Evolutionary conservation across 257 asterid genomes (phyloP).

Genomic region (Nicotiana tabacum): DNA sequence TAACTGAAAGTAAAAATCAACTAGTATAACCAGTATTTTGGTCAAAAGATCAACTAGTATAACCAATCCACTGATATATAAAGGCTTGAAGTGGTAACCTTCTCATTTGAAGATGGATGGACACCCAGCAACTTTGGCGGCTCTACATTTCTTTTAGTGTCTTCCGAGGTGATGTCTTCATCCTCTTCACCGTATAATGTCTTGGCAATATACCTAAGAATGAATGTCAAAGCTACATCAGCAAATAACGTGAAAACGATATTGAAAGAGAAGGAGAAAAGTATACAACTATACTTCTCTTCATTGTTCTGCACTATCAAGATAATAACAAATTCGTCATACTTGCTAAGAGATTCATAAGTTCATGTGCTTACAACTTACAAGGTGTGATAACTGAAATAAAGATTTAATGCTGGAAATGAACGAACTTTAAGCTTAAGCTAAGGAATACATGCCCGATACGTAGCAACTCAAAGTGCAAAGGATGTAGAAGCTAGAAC

Average conservation of each 20-base stretch:
- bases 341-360: neutral
- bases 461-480: constrained; percentile 4
- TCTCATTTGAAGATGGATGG: constrained; percentile 65
- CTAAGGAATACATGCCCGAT: neutral
- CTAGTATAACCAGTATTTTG: neutral
- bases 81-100: constrained; percentile 36
- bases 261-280: neutral
- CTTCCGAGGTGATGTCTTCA: constrained; percentile 39
- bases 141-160: constrained; percentile 34
- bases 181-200: constrained; percentile 70
- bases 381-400: neutral
- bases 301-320: neutral
- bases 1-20: neutral
- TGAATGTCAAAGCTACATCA: neutral
- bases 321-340: neutral
- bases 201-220: constrained; percentile 72
- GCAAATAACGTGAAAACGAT: neutral
- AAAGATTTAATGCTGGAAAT: neutral
- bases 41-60: neutral
- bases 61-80: neutral
- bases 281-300: neutral
- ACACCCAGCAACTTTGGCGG: constrained; percentile 75
- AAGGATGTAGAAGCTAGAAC: neutral
- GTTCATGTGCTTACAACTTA: neutral
- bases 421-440: neutral